Evolutionary conservation across 495 filamentous ascomycete genomes (phyloP), one percentile per base, ranked within the genome.

Genomic region (Neurospora sp.): DNA sequence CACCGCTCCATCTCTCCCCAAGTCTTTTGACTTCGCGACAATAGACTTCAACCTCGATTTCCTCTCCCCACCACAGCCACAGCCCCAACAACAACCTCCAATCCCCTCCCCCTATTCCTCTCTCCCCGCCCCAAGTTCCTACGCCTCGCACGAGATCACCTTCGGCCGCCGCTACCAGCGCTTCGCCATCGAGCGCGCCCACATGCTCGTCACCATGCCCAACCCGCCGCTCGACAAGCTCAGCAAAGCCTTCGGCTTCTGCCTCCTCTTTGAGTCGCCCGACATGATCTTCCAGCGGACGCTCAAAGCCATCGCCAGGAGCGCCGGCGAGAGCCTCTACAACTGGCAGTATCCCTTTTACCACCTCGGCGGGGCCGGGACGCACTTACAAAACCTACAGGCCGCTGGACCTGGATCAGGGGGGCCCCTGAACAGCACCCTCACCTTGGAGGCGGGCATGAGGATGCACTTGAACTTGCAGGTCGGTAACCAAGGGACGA

Each of bases 151-250:
- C 35, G 93, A 96, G 81, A 83, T 83, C 16, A 87, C 87, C n/a
- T 92, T 96, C 74, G 89, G 89, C 20, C 88, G 92, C 0, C 85
- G 89, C 14, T 83, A 96, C 35, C 91, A 93, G 27, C 86, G 93
- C 11, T 86, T 86, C 71, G 84, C 88, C 8, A 76, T 90, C 16
- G 93, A 97, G 80, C 81, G 84, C 48, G 91, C 86, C 7, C 86
- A 89, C 72, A 79, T 82, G 48, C 85, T 94, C n/a, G 81, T 94
- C 39, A 81, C 83, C 27, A 84, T 89, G 72, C 81, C 89, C 7
- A 79, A 82, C 69, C 81, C 88, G 2, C 84, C 89, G 0, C 84
- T 86, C 11, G 77, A 80, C 4, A 81, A 79, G 0, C 81, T 92
- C 70, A 79, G 85, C 37, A 83, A 86, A 62, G 83, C 90, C 31